A percentile compares a stretch with the other conserved stretches of the same genome.
phyloP scores from a whole-genome alignment of 495 filamentous ascomycete genomes.

The Barbatosphaeria neglecta region DNA sequence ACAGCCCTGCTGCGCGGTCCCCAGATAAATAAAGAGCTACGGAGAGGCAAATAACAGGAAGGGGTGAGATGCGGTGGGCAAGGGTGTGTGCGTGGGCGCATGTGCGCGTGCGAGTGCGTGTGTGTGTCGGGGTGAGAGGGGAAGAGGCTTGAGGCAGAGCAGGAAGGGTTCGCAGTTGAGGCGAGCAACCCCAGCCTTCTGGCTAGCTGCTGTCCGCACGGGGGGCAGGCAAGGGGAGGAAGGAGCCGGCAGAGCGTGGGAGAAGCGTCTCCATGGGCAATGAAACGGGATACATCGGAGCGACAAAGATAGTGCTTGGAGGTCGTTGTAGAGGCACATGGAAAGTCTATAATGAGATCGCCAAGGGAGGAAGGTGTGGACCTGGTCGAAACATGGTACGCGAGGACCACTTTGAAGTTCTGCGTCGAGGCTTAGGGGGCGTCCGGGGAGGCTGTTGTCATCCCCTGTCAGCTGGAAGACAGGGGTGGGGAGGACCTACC shows the following conservation, averaged over 20 bases:
- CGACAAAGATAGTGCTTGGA: not conserved
- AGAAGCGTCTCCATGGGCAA: not conserved
- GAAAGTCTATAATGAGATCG: not conserved
- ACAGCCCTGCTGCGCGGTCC: constrained; percentile 15
- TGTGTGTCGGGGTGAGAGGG: constrained; percentile 10
- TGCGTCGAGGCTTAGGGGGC: constrained; percentile 1
- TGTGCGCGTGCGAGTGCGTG: constrained; percentile 7
- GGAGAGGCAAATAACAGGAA: constrained; percentile 16
- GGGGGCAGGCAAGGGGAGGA: constrained; percentile 1
- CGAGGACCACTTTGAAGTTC: not conserved
- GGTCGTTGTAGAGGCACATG: not conserved
- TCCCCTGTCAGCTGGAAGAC: not conserved
- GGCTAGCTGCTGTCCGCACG: not conserved
- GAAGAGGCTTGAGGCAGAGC: constrained; percentile 1
- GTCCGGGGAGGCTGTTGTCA: not conserved
- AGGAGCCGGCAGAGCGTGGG: not conserved
- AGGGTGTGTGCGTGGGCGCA: not conserved
- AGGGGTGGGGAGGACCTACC: constrained; percentile 6
- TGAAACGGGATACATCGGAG: not conserved
- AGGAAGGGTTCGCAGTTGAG: constrained; percentile 2
- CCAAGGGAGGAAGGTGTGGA: not conserved
- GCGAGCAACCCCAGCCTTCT: not conserved
- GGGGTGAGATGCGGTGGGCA: constrained; percentile 11
- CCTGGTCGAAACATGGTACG: not conserved
- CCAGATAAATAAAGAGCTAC: constrained; percentile 24